Evolutionary conservation across 2,329 filamentous ascomycete species (phyloP).

Genomic region (Venturia nashicola): DNA sequence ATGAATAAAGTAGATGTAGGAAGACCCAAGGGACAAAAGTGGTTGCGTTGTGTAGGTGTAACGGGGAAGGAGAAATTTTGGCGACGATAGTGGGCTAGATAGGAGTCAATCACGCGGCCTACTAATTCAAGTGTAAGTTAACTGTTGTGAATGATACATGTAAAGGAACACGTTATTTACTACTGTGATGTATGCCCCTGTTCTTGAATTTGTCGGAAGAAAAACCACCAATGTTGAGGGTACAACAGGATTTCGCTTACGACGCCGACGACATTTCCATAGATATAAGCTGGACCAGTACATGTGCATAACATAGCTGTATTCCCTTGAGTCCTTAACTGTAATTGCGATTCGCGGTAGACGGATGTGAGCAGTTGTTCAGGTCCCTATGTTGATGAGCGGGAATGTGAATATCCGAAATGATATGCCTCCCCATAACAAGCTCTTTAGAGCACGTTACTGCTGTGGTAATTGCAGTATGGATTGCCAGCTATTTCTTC

Average conservation of each 20-base stretch:
- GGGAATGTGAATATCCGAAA: background rate
- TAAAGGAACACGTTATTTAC: background rate
- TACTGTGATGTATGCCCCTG: background rate
- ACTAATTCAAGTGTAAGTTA: background rate
- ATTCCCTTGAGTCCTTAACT: background rate
- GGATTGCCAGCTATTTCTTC: background rate
- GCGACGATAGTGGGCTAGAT: too few species aligned
- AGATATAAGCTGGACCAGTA: too few species aligned
- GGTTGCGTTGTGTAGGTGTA: too few species aligned
- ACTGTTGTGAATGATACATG: background rate
- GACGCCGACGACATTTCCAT: too few species aligned
- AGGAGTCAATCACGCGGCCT: background rate
- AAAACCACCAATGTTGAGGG: too few species aligned
- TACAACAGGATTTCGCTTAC: too few species aligned
- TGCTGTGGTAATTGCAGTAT: background rate
- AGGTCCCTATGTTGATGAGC: background rate
- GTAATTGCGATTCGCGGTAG: background rate
- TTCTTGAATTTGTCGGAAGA: background rate
- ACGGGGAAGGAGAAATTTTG: too few species aligned
- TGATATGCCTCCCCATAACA: background rate
- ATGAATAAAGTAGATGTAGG: too few species aligned
- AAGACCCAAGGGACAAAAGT: too few species aligned
- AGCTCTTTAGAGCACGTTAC: background rate
- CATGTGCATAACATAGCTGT: too few species aligned
- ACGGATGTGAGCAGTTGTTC: too few species aligned